Evolutionary conservation across 1,284 basidiomycete genomes (phyloP), one percentile per base, ranked within the genome.

Genomic region (Pascua sp.): DNA sequence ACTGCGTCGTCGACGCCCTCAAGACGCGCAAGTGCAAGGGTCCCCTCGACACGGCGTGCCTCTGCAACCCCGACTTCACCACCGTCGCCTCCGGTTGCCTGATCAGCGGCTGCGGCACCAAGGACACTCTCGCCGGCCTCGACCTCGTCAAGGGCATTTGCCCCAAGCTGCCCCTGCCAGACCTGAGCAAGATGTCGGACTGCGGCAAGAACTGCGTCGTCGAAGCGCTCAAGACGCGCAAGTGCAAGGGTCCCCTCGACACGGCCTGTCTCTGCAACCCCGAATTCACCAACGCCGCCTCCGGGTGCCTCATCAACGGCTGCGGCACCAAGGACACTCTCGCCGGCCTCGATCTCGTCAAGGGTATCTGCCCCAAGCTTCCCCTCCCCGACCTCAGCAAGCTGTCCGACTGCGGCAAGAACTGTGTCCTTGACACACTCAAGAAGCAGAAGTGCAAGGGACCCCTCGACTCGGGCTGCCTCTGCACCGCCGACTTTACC

Each of bases 211-310:
- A 15, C 13, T 47, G 44, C 13, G 18, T 50, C 54, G 8, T 50
- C n/a, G n/a, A 16, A 13, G 8, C 44, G 17, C 18, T 55, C 24
- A 8, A 0, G 11, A 32, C 15, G 15, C 11, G 32, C 5, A 44
- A 44, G 17, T 55, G 54, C 43, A 42, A 2, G 16, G 48, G 48
- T 8, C 56, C 56, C 24, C 52, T 48, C 10, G 56, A 57, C 51
- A 39, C 43, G 5, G 24, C 18, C 9, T 57, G 56, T 43, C 49
- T 57, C 47, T 57, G 56, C 43, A 44, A 47, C 9, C 16, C 37
- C 2, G 3, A 3, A 10, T 57, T 49, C 36, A 17, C 44, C 16
- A 49, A 57, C 43, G 24, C 42, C 7, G 56, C 47, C 11, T 9
- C 42, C 4, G 10, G 9, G 1, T 47, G 47, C 43, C 44, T 57